Conservation (phyloP, 768 basidiomycete species). For the Daedaleopsis sinensis region DNA sequence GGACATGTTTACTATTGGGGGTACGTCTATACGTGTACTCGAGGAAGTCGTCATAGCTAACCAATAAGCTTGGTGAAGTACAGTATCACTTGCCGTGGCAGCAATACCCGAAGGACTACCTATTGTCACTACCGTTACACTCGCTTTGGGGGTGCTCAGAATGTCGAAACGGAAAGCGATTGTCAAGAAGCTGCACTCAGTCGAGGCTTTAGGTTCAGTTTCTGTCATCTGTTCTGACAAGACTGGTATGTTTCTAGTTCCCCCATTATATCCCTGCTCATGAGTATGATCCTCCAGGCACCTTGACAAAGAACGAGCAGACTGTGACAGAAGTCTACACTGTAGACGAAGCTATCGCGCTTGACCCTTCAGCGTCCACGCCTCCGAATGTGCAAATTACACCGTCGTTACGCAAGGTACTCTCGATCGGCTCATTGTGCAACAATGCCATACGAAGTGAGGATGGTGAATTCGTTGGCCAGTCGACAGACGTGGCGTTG, state of each 20-base stretch:
- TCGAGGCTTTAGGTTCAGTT: conserved; percentile 91
- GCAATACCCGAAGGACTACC: conserved; percentile 97
- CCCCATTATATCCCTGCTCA: not conserved
- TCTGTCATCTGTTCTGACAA: conserved; percentile 99
- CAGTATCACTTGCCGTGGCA: conserved; percentile 97
- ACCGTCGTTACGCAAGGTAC: conserved; percentile 69
- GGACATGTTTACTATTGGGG: conserved; percentile 99
- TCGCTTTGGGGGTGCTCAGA: conserved; percentile 89
- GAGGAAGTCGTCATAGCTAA: conserved; percentile 1
- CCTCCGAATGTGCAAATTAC: conserved; percentile 45
- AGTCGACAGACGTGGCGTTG: conserved; percentile 92
- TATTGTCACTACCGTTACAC: conserved; percentile 96
- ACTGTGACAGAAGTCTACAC: conserved; percentile 89
- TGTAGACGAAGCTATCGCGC: conserved; percentile 76
- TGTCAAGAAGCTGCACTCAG: conserved; percentile 95
- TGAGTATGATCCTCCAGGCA: conserved; percentile 48
- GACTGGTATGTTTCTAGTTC: conserved; percentile 61
- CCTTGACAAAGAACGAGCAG: conserved; percentile 94
- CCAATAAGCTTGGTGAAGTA: conserved; percentile 21
- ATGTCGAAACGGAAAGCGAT: conserved; percentile 97
- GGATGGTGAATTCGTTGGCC: conserved; percentile 77
- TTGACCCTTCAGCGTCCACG: conserved; percentile 57
- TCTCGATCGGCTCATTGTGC: conserved; percentile 86
- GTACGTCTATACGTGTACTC: conserved; percentile 45
- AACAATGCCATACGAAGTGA: conserved; percentile 82